Base-by-base conservation (phyloP, 805 yeast species). In the Brettanomyces sp. region DNA sequence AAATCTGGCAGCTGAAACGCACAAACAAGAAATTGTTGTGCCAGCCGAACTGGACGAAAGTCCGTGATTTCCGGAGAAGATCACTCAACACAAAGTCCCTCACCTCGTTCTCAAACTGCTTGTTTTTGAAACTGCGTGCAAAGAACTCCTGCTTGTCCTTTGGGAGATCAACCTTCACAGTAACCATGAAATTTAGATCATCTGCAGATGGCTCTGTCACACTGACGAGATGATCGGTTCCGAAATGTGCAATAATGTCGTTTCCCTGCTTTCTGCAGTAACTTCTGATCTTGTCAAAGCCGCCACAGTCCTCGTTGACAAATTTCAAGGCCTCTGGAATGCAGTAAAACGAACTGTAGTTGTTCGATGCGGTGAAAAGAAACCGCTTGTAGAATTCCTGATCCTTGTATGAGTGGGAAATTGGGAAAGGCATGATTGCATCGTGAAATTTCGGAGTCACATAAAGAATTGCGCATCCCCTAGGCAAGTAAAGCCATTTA, bases 401-500 rank as follows among this genome's bases (percentile, higher is more conserved):
- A 25, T 57, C 63, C 34, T 67, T 52, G 51, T 71, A 79, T 7
- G 62, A 57, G 47, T 76, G 79, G 34, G 82, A 73, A 4, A 82
- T 62, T 1, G 89, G 87, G 48, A 78, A 55, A 0, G 84, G 72
- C 47, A 79, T 82, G 45, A 82, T 63, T 2, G 49, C 36, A 0
- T 58, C 54, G 47, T 79, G 86, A 55, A 73, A 75, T 45, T 67
- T 65, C 3, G 70, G 67, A 50, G 73, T 70, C 5, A 76, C 84
- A 53, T 82, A 82, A 43, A 83, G 57, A 28, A 79, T 64, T 0
- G 84, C 82, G 52, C 73, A 72, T 4, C 80, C 76, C 39, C 77
- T 67, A 3, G 87, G 85, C 22, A 71, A 69, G 50, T 56, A 77
- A 36, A 69, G 64, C 90, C 90, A 84, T 56, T 84, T 84, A 66